A percentile compares a stretch with the other conserved stretches of the same genome.
Conservation (phyloP, 2,329 filamentous ascomycete species). For the Apiospora phragmitis region DNA sequence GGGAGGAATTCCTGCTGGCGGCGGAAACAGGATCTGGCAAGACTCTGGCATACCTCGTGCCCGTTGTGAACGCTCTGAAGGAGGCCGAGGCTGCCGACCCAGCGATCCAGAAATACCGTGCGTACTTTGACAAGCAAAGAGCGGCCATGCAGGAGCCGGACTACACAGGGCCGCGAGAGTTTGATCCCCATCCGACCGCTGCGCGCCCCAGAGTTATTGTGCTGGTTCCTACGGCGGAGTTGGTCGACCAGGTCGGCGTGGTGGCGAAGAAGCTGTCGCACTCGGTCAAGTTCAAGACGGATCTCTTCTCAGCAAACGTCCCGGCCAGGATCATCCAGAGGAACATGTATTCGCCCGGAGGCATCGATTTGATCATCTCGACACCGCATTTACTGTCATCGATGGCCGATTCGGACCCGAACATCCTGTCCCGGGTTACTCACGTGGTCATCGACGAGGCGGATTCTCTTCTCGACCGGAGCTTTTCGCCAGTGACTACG, state of each 20-base stretch:
- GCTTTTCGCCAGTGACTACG: conserved; percentile 81
- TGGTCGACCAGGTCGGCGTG: conserved; percentile 82
- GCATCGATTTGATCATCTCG: conserved; percentile 82
- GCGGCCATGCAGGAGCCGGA: conserved; percentile 54
- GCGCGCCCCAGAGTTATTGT: conserved; percentile 83
- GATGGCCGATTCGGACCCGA: conserved; percentile 86
- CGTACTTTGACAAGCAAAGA: conserved; percentile 55
- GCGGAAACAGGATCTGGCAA: conserved; percentile 98
- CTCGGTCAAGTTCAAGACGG: conserved; percentile 81
- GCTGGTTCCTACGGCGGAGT: conserved; percentile 87
- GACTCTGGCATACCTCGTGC: conserved; percentile 88
- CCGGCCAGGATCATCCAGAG: conserved; percentile 79
- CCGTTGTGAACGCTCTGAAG: conserved; percentile 84
- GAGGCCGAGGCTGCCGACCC: conserved; percentile 64
- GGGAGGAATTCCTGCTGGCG: conserved; percentile 73
- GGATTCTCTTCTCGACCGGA: conserved; percentile 91
- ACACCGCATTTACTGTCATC: conserved; percentile 89
- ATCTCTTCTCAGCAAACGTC: conserved; percentile 76
- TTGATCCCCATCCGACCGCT: conserved; percentile 70
- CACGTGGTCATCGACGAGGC: conserved; percentile 94
- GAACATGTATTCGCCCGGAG: conserved; percentile 76
- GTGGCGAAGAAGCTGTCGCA: conserved; percentile 84
- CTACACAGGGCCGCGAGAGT: conserved; percentile 63
- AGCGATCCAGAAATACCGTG: conserved; percentile 57
- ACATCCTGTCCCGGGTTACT: conserved; percentile 86